Conservation (phyloP, 2,329 filamentous ascomycete species). For the Fusarium brevicatenulatum region DNA sequence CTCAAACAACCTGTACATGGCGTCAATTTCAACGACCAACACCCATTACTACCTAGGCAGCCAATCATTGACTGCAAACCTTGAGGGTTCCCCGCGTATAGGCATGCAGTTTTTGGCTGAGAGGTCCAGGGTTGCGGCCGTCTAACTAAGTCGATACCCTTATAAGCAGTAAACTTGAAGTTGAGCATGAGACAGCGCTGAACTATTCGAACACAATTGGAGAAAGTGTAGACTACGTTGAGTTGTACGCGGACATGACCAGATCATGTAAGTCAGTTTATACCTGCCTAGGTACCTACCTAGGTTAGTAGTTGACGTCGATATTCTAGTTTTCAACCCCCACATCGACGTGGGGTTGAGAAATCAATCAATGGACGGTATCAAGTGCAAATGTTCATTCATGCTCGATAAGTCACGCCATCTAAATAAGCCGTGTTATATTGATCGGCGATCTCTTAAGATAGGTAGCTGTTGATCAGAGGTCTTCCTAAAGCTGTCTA, state of each 20-base stretch:
- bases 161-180: not conserved
- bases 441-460: not conserved
- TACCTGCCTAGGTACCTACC: too few relatives aligned
- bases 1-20: slow-evolving; percentile 16
- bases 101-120: not conserved
- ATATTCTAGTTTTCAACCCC: not conserved
- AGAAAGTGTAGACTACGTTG: not conserved
- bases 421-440: not conserved
- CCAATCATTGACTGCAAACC: slow-evolving; percentile 13
- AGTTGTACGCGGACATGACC: not conserved
- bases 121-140: not conserved
- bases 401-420: not conserved
- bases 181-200: not conserved
- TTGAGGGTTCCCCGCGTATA: not conserved
- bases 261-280: not conserved
- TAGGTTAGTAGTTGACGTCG: not conserved
- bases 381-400: not conserved
- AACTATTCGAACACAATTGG: not conserved
- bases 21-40: slow-evolving; percentile 9
- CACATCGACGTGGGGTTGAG: not conserved
- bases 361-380: not conserved
- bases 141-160: not conserved
- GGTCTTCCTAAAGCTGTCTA: not conserved
- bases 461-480: not conserved
- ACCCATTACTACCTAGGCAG: not conserved